Evolutionary conservation across 2,329 filamentous ascomycete genomes (phyloP).

Genomic region (Dothideomycetes sp.): DNA sequence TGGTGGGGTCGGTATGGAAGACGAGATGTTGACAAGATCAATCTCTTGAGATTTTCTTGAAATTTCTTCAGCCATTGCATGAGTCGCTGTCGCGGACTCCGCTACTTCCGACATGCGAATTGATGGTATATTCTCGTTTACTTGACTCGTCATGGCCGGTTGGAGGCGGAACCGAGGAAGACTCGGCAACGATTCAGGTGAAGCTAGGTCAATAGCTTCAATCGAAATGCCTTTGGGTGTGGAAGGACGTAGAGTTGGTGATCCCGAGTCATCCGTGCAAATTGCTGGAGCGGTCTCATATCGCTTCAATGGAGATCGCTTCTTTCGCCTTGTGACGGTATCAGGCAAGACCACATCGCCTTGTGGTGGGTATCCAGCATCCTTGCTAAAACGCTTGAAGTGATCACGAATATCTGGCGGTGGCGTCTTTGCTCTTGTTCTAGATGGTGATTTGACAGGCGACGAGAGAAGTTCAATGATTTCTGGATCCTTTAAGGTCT

Average conservation of each 20-base stretch:
- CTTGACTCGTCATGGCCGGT: background rate
- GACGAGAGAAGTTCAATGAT: conserved; percentile 26
- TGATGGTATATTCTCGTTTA: too few species aligned
- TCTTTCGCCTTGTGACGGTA: conserved; percentile 26
- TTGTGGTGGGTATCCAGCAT: background rate
- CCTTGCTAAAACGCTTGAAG: conserved; percentile 13
- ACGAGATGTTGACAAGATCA: background rate
- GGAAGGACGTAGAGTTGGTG: conserved; percentile 12
- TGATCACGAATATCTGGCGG: conserved; percentile 4
- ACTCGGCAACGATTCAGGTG: conserved; percentile 11
- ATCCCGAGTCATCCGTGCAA: background rate
- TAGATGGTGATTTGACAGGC: conserved; percentile 13
- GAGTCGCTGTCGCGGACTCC: too few species aligned
- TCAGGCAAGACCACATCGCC: conserved; percentile 18
- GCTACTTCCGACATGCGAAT: too few species aligned
- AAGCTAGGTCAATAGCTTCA: conserved; percentile 18
- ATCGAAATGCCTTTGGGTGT: conserved; percentile 9
- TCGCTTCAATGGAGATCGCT: conserved; percentile 22
- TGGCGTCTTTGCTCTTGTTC: background rate
- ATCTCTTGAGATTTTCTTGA: too few species aligned
- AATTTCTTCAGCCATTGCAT: too few species aligned
- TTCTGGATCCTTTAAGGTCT: conserved; percentile 17
- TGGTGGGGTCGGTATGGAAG: conserved; percentile 10
- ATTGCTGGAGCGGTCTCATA: conserved; percentile 22
- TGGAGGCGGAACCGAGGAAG: background rate